Base-by-base conservation (phyloP, 768 basidiomycete genomes). In the Auricularia auricula-judae region DNA sequence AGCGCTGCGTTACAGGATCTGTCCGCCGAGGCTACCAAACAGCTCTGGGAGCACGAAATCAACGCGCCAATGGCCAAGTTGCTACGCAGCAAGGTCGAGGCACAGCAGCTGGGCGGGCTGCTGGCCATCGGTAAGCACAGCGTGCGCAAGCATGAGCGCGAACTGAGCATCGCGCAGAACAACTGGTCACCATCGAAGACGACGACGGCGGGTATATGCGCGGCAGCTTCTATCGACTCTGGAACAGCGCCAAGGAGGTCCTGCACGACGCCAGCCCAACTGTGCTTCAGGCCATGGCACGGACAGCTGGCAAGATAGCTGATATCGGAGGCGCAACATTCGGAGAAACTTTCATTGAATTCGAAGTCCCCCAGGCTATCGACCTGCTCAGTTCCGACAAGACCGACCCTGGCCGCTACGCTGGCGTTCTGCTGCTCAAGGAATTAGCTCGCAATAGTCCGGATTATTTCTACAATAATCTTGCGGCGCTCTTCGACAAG, bases 201-300 rank as follows among this genome's bases (percentile, higher is more conserved):
- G 91, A 91, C 74, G 90, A 91, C 73, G 86, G 85, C 8, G 84
- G 91, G 61, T 89, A 92, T 73, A 89, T 87, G 70, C 80, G 86
- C 33, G 36, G 64, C 47, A 86, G 89, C 68, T 83, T 91, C 44
- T 93, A 89, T 75, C 85, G 91, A 62, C 87, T 95, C 73, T 92
- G 88, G 78, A 91, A 92, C 76, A 95, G 97, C 76, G 88, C 97
- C 75, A 92, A 93, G 72, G 86, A 90, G 51, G 82, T 96, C n/a
- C 81, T 97, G 21, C 93, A 93, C 3, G 91, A 91, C 71, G 82
- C 86, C 62, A 96, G 98, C 73, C 84, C 93, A 70, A 89, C 90
- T 73, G 86, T 99, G 72, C 98, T 98, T 94, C 82, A 94, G 42
- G 85, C 89, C 8, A 93, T 93, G 1, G 93, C 94, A n/a, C 91